phyloP scores from a whole-genome alignment of 768 basidiomycete species.

The Kwoniella pini region DNA sequence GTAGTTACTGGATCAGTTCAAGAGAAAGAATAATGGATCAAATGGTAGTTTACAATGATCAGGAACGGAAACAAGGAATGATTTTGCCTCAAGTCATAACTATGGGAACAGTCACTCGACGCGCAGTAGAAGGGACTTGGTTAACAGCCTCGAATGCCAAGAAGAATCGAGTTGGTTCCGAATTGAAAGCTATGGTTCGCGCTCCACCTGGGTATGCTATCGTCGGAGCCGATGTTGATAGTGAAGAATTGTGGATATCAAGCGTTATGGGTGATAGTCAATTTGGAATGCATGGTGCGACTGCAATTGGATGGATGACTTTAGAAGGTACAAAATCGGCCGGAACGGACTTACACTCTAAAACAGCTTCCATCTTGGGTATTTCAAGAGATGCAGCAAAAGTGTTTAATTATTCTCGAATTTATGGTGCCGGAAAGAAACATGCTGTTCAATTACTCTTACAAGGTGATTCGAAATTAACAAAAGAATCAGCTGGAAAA shows the following conservation, averaged over 20 bases:
- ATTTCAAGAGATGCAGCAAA: constrained; percentile 94
- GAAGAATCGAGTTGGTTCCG: constrained; percentile 94
- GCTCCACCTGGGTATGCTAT: constrained; percentile 91
- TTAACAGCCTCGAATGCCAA: constrained; percentile 97
- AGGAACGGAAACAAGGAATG: constrained; percentile 62
- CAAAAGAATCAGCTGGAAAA: constrained; percentile 72
- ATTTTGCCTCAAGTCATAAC: constrained; percentile 95
- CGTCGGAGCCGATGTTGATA: constrained; percentile 97
- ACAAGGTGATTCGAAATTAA: constrained; percentile 78
- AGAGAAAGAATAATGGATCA: constrained; percentile 89
- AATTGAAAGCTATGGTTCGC: constrained; percentile 95
- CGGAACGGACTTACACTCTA: constrained; percentile 94
- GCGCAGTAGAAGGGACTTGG: constrained; percentile 98
- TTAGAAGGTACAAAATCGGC: constrained; percentile 93
- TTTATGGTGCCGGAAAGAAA: constrained; percentile 97
- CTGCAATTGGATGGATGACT: constrained; percentile 99
- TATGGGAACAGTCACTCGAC: constrained; percentile 97
- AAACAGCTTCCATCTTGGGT: constrained; percentile 87
- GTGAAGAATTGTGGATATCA: constrained; percentile 98
- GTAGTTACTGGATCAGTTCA: constrained; percentile 96
- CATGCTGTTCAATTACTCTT: constrained; percentile 85
- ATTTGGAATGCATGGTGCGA: constrained; percentile 93
- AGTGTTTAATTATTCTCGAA: constrained; percentile 95
- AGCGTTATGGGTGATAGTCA: constrained; percentile 98
- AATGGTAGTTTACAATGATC: constrained; percentile 73